Base-by-base conservation (phyloP, 164 flowering plant species). In the Tetracentron sinense region DNA sequence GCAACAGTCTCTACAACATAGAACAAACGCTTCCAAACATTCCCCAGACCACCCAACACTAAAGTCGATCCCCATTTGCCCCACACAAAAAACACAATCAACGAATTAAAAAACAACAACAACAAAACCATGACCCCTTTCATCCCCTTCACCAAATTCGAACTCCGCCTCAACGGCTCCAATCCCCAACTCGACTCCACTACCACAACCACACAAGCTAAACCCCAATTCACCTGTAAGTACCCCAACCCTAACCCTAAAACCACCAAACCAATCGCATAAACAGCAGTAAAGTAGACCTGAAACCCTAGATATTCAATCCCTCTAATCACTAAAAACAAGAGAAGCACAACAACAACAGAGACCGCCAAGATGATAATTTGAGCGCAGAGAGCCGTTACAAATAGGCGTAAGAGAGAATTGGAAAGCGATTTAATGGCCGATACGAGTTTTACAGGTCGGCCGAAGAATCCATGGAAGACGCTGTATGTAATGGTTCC, bases 381-480 rank as follows among this genome's bases (percentile, higher is more conserved):
- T 16, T 52, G 46, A 22, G 69, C 48, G 25, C 63, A n/a, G 23
- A 77, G 7, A 10, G 33, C 7, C 4, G 90, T 83, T 4, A 59
- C 53, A 25, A 79, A 38, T 15, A 85, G 79, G 11, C 79, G 80
- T 0, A 77, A 31, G 66, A 83, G 74, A 22, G 86, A 79, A 22
- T 29, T 31, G 46, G 58, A 6, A 8, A 79, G 58, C 3, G 93
- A 80, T 5, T 35, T 60, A 46, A 84, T 21, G 4, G 92, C 79
- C 56, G 81, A 63, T 19, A 73, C 6, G 27, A 90, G 67, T 59
- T 77, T 79, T 15, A 90, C 96, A 31, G 94, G 94, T 12, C 89
- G 75, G 31, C 90, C 94, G 54, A 76, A 84, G 75, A 84, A 90
- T 4, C 86, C 96, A 27, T 83, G 85, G 68, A 60, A 67, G 52